Conservation (phyloP, 805 yeast species). For the Starmerella davenportii region DNA sequence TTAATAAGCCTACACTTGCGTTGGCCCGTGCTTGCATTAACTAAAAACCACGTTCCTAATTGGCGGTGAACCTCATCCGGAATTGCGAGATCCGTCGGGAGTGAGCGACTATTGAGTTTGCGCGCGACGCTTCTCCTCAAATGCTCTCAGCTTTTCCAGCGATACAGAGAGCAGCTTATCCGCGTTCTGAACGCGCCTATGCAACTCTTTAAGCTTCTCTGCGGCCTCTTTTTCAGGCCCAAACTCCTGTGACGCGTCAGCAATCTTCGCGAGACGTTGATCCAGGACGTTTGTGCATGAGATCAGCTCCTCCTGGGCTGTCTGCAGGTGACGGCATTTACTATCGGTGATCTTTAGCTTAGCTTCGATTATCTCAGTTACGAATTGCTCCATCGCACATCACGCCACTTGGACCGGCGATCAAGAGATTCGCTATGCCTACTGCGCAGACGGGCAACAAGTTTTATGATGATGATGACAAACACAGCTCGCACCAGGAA, state of each 20-base stretch:
- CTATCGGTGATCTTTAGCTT: conserved; percentile 6
- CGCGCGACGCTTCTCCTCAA: background rate
- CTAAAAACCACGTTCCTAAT: no score
- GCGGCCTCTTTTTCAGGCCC: background rate
- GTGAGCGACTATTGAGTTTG: no score
- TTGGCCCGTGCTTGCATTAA: no score
- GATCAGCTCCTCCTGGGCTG: conserved; percentile 7
- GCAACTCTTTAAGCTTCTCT: background rate
- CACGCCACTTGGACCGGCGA: conserved; percentile 12
- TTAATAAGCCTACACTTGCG: no score
- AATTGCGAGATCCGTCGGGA: no score
- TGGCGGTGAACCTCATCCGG: no score
- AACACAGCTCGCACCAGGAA: no score
- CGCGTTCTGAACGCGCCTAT: conserved; percentile 1
- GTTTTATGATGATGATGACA: no score
- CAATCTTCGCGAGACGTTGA: conserved; percentile 3
- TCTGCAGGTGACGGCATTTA: conserved; percentile 6
- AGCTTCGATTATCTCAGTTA: conserved; percentile 7
- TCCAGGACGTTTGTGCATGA: conserved; percentile 7
- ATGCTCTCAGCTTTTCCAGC: background rate
- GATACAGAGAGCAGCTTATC: conserved; percentile 2
- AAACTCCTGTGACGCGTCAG: conserved; percentile 2
- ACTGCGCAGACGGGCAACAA: no score
- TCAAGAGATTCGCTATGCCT: conserved; percentile 30
- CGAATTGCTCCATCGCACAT: conserved; percentile 8